These are phyloP conservation scores for Dioscorea dumetorum DNA, from an alignment of 106 monocot species.

Conservation along the genomic window DNA sequence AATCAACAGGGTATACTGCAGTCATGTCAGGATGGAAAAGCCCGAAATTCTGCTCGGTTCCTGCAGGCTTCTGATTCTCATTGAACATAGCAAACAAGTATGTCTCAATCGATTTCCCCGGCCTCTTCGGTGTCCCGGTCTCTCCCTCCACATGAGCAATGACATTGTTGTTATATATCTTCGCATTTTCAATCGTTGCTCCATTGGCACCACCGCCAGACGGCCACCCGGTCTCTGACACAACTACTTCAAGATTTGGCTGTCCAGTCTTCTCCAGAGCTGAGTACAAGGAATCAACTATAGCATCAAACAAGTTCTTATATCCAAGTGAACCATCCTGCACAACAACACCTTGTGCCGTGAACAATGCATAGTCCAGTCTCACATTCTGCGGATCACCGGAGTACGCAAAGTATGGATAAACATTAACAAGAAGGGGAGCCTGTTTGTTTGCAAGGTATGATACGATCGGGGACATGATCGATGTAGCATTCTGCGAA, in stretches of 20 bases:
- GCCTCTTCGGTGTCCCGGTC: conserved; percentile 25
- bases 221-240: conserved; percentile 46
- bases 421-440: conserved; percentile 33
- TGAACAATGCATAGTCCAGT: conserved; percentile 26
- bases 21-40: conserved; percentile 13
- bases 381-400: conserved; percentile 5
- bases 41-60: conserved; percentile 21
- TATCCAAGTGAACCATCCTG: conserved; percentile 12
- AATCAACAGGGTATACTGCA: conserved; percentile 13
- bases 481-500: neutral
- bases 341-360: conserved; percentile 2
- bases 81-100: conserved; percentile 47
- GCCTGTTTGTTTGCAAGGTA: conserved; percentile 3
- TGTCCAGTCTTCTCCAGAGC: conserved; percentile 25
- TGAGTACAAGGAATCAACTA: conserved; percentile 20
- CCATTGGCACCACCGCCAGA: conserved; percentile 15
- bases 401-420: conserved; percentile 45
- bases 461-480: conserved; percentile 19
- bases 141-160: neutral
- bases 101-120: conserved; percentile 24
- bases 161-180: conserved; percentile 21
- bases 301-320: conserved; percentile 33
- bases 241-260: conserved; percentile 12
- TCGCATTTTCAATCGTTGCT: conserved; percentile 28
- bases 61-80: conserved; percentile 33